phyloP scores from a whole-genome alignment of 2,329 filamentous ascomycete species.

The Ilyonectria robusta region DNA sequence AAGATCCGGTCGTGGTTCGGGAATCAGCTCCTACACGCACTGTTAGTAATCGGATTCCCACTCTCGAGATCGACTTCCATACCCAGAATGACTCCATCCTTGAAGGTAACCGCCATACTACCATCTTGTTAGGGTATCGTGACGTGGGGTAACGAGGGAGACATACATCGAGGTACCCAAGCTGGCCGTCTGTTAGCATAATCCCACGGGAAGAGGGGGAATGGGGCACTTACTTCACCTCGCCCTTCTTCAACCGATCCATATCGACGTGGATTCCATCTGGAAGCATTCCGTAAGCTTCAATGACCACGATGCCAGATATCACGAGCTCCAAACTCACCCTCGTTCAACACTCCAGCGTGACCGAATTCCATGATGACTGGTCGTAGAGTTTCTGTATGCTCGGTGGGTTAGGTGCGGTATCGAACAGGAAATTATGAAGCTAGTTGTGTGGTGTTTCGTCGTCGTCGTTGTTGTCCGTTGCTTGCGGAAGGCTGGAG shows the following conservation, averaged over 20 bases:
- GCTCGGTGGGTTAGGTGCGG: constrained; percentile 1
- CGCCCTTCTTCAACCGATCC: constrained; percentile 98
- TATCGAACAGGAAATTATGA: constrained; percentile 22
- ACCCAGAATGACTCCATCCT: constrained; percentile 96
- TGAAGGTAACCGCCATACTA: constrained; percentile 99
- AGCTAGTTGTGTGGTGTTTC: constrained; percentile 41
- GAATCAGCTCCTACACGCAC: constrained; percentile 83
- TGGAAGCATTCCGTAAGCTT: constrained; percentile 57
- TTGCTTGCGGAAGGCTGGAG: constrained; percentile 53
- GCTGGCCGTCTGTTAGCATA: constrained; percentile 65
- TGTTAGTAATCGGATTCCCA: constrained; percentile 31
- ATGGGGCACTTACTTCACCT: constrained; percentile 86
- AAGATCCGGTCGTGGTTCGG: constrained; percentile 95
- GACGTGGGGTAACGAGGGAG: constrained; percentile 38
- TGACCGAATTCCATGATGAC: constrained; percentile 73
- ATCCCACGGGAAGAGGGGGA: neutral
- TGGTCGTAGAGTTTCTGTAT: constrained; percentile 10
- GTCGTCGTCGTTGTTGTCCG: constrained; percentile 42
- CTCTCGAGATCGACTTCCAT: constrained; percentile 43
- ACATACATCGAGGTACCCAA: constrained; percentile 97
- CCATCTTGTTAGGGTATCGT: constrained; percentile 45
- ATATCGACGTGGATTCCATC: constrained; percentile 99
- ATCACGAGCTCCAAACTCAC: constrained; percentile 57
- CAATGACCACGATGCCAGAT: constrained; percentile 32
- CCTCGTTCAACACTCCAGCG: constrained; percentile 75